These are phyloP conservation scores for Copromyces sp. DNA, from an alignment of 495 filamentous ascomycete species.

Conservation along the genomic window DNA sequence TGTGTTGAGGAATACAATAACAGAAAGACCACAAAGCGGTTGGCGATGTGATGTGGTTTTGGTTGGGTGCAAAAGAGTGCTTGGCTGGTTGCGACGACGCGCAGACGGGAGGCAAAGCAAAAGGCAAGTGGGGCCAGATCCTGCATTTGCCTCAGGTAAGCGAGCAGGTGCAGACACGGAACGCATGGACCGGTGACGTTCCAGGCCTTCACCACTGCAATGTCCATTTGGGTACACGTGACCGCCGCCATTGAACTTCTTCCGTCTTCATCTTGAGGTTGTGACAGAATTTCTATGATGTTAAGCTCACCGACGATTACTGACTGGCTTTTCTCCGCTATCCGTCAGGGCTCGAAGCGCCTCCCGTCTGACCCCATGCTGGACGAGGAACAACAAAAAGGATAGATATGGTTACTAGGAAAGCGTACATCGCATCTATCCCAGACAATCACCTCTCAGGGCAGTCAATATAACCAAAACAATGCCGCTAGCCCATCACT, in stretches of 20 bases:
- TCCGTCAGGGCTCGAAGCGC: no score
- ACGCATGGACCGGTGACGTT: neutral
- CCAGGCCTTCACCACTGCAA: neutral
- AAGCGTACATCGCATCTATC: neutral
- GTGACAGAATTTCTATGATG: neutral
- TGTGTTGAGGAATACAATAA: neutral
- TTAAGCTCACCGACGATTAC: neutral
- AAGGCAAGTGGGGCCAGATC: neutral
- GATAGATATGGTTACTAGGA: no score
- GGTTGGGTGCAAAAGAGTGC: neutral
- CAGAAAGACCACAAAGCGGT: neutral
- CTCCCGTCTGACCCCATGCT: no score
- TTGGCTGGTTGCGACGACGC: neutral
- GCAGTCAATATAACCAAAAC: neutral
- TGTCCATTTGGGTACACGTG: neutral
- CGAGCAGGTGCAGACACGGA: neutral
- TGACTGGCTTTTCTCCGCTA: neutral
- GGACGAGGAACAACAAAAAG: no score
- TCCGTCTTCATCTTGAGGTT: neutral
- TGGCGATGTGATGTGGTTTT: neutral
- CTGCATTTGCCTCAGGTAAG: neutral
- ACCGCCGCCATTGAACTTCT: neutral
- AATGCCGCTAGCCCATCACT: neutral
- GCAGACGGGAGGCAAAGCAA: constrained; percentile 10
- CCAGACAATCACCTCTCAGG: neutral